Evolutionary conservation across 208 protist species (phyloP).

Genomic region (Acanthamoeba culbertsoni): DNA sequence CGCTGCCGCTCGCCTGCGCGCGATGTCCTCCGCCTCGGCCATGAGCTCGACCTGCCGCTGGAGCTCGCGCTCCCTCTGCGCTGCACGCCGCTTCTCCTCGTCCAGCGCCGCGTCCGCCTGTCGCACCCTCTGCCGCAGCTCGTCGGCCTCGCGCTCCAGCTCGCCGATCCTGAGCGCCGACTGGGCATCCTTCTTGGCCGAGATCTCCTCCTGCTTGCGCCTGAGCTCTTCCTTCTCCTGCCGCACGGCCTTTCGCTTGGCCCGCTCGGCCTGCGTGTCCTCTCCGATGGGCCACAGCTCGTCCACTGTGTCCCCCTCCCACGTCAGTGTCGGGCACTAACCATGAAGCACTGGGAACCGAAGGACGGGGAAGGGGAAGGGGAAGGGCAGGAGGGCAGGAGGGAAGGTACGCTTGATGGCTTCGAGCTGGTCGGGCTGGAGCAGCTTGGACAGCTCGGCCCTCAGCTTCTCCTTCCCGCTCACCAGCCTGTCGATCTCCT

Average conservation of each 20-base stretch:
- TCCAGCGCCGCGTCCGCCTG: not conserved
- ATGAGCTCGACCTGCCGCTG: not conserved
- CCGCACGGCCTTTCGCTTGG: not conserved
- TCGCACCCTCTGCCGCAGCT: not conserved
- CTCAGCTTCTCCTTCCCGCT: not conserved
- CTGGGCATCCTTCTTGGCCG: not conserved
- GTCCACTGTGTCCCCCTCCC: too few species aligned
- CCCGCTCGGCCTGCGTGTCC: not conserved
- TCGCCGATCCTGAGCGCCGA: not conserved
- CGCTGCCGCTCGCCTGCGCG: not conserved
- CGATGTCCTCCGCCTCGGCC: not conserved
- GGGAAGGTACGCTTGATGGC: not conserved
- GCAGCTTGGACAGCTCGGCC: not conserved
- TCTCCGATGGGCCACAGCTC: not conserved
- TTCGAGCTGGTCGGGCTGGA: not conserved
- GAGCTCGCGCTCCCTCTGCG: not conserved
- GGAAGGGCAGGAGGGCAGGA: not conserved
- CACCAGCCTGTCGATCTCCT: not conserved
- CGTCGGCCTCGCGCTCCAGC: constrained; percentile 2
- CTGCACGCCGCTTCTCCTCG: not conserved
- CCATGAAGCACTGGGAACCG: too few species aligned
- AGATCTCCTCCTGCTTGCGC: constrained; percentile 36
- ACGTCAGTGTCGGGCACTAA: too few species aligned
- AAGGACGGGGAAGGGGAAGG: not conserved
- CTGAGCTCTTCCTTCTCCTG: not conserved